A percentile compares a stretch with the other conserved stretches of the same genome.
Evolutionary conservation across 1,284 basidiomycete species (phyloP).

Genomic region (Grifola frondosa): DNA sequence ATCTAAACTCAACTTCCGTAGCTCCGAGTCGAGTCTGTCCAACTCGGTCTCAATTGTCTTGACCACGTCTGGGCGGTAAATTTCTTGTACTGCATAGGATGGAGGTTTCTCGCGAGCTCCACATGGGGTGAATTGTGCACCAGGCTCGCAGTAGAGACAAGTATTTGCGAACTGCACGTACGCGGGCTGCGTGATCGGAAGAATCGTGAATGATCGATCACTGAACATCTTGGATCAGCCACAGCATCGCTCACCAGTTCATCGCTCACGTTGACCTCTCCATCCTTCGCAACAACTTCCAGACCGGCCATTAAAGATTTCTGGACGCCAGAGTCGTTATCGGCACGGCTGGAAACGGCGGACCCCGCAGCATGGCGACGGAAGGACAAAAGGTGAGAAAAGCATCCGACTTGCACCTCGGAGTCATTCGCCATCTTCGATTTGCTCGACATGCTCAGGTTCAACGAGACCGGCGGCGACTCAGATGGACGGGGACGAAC

Average conservation of each 20-base stretch:
- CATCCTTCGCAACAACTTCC: background rate
- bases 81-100: constrained; percentile 11
- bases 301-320: no score
- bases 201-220: background rate
- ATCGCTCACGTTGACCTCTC: background rate
- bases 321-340: no score
- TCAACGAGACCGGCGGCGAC: no score
- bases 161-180: constrained; percentile 9
- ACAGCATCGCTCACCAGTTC: background rate
- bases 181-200: constrained; percentile 1
- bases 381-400: background rate
- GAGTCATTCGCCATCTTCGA: background rate
- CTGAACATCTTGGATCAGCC: background rate
- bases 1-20: constrained; percentile 62
- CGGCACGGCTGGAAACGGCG: background rate
- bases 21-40: constrained; percentile 49
- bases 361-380: background rate
- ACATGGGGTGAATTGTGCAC: background rate
- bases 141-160: constrained; percentile 6
- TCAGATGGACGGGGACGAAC: no score
- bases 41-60: constrained; percentile 58
- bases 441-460: constrained; percentile 1
- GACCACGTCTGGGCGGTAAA: constrained; percentile 38
- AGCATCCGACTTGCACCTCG: constrained; percentile 2
- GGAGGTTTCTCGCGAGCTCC: constrained; percentile 18